Conservation (phyloP, 1,284 basidiomycete species). For the Leccinum subfulvum region DNA sequence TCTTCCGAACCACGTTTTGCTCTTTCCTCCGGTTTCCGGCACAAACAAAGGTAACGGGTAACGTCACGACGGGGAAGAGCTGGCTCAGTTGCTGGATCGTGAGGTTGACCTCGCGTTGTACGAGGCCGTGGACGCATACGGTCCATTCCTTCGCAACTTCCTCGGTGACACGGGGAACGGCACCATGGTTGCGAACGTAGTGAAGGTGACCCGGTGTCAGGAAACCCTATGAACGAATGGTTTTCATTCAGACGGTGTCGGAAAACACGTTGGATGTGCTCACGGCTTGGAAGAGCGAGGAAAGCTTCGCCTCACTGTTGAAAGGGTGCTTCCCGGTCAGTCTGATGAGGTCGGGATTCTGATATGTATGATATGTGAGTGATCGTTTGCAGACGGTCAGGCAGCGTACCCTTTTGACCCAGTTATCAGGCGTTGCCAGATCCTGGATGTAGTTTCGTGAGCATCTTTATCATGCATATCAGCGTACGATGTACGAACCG, state of each 20-base stretch:
- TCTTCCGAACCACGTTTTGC: slow-evolving; percentile 65
- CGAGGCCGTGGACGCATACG: slow-evolving; percentile 52
- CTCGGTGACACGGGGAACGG: slow-evolving; percentile 51
- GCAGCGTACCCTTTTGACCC: slow-evolving; percentile 38
- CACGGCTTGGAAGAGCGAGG: slow-evolving; percentile 41
- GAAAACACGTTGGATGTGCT: neutral
- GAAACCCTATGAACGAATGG: slow-evolving; percentile 43
- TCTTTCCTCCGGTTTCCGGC: slow-evolving; percentile 71
- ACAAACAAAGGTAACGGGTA: slow-evolving; percentile 67
- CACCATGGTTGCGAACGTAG: slow-evolving; percentile 68
- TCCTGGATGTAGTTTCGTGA: slow-evolving; percentile 24
- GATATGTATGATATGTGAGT: neutral
- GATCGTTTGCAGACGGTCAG: neutral
- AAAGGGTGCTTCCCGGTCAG: slow-evolving; percentile 64
- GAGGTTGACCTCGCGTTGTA: slow-evolving; percentile 41
- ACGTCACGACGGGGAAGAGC: slow-evolving; percentile 53
- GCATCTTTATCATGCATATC: neutral
- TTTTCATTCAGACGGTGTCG: neutral
- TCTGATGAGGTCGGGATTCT: slow-evolving; percentile 37
- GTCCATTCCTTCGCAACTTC: slow-evolving; percentile 46
- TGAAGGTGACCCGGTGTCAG: slow-evolving; percentile 64
- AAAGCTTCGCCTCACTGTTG: slow-evolving; percentile 56
- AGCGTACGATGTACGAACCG: slow-evolving; percentile 10
- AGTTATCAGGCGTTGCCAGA: slow-evolving; percentile 41
- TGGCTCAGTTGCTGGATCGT: slow-evolving; percentile 46